Base-by-base conservation (phyloP, 331 rosid genomes). In the Saraca asoca region DNA sequence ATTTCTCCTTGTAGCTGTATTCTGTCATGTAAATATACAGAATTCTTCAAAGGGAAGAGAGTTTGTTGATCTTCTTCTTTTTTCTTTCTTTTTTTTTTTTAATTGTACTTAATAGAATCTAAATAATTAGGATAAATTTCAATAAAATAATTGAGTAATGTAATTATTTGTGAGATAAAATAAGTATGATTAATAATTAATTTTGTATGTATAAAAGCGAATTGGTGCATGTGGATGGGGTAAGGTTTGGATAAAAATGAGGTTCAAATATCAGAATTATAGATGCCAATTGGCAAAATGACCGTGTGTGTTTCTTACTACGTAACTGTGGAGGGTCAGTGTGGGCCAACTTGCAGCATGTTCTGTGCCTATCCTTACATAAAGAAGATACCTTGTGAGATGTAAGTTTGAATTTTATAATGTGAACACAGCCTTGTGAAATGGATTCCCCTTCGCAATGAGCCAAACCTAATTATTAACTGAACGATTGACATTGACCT, bases 401-500 rank as follows among this genome's bases (percentile, higher is more conserved):
- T n/a, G 24, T 44, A 34, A 34, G 39, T 24, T 49, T 46, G 58
- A 46, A 58, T 29, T 15, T 34, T 66, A 12, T 12, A 54, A 53
- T 53, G 57, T 7, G 66, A 70, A 66, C 58, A 59, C 16, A 16
- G 60, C 7, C 16, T 51, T 51, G n/a, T 74, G 62, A 16, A 16
- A 20, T 46, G 5, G 69, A 50, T 71, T 75, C 15, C 58, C 76
- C 51, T 46, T 38, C 45, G 37, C 9, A 24, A 42, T 51, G 35
- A 54, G 76, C 57, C 67, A 58, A 67, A 15, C 34, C 13, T 29
- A 43, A 24, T 69, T 0, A 29, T 65, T 59, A 18, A 75, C 38
- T 38, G 8, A 79, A 37, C 24, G 68, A 17, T 64, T 58, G 79
- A 68, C 73, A 5, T 14, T 69, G 71, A 69, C 79, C 76, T 44